Evolutionary conservation across 164 flowering plant genomes (phyloP), one percentile per base, ranked within the genome.

Genomic region (Stephania cephalantha): DNA sequence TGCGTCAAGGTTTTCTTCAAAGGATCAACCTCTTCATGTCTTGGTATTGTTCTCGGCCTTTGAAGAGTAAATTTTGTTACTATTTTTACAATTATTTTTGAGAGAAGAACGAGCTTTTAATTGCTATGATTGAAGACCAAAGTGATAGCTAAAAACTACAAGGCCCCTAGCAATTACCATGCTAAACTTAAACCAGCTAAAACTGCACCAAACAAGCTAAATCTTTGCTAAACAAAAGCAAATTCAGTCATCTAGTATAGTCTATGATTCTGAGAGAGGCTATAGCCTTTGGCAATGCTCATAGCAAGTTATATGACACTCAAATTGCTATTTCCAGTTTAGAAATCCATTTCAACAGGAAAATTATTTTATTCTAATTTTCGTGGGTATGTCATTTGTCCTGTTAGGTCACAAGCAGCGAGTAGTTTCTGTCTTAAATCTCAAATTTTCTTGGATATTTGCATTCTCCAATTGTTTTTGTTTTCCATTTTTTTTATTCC

Each of bases 21-120:
- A 84, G 84, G 85, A 88, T 74, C 79, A 83, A 17, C 98, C 99
- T 46, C 78, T 95, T 69, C 92, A 95, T 84, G 85, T 91, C 63
- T 74, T 95, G 95, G 99, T 93, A 86, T 74, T 71, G 30, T 68
- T 71, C 46, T 44, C 46, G 22, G 25, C 66, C n/a, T 73, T 73
- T 5, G 18, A 73, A 46, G 44, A 15, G 42, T 35, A 35, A 2
- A 35, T 35, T 35, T 35, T 35, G 42, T 35, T 35, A 35, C 42
- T 35, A 35, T 35, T 35, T 35, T 35, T 35, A 35, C 42, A 35
- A 35, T 35, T 35, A 35, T 35, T 35, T 35, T 35, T 1, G 42
- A 35, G 42, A 35, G 42, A 35, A 4, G 42, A 35, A 35, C 42
- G 4, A 35, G 42, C 2, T 35, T 35, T 35, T 35, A 2, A 35